These are phyloP conservation scores for Ilyonectria sp. DNA, from an alignment of 2,329 filamentous ascomycete species.

Conservation along the genomic window DNA sequence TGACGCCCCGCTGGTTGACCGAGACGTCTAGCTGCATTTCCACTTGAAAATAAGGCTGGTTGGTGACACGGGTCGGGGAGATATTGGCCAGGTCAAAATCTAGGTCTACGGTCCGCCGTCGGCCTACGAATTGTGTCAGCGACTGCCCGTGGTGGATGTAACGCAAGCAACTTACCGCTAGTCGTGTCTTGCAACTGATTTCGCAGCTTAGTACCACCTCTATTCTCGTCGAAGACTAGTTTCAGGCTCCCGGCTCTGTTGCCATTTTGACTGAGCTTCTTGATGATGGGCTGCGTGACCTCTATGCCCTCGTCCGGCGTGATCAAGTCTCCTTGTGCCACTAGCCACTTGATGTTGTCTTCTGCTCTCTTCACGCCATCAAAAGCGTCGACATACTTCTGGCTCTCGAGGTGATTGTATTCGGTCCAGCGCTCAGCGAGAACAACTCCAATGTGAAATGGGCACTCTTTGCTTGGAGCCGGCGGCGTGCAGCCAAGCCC, in stretches of 20 bases:
- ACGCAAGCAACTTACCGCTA: constrained; percentile 6
- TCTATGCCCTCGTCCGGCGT: constrained; percentile 15
- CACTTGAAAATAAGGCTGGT: constrained; percentile 9
- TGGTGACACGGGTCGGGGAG: background rate
- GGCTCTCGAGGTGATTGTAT: constrained; percentile 14
- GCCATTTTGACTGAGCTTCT: constrained; percentile 17
- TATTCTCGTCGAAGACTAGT: constrained; percentile 19
- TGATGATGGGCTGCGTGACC: constrained; percentile 10
- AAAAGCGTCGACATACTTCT: constrained; percentile 22
- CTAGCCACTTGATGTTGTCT: constrained; percentile 36
- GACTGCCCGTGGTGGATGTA: background rate
- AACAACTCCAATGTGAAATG: constrained; percentile 28
- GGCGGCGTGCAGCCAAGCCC: constrained; percentile 17
- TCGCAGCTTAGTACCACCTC: constrained; percentile 4
- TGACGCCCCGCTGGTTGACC: constrained; percentile 13
- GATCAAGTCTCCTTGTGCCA: constrained; percentile 31
- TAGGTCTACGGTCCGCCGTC: constrained; percentile 8
- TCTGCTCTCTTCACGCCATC: constrained; percentile 11
- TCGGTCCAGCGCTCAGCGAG: constrained; percentile 19
- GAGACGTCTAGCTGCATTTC: constrained; percentile 30
- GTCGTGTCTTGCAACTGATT: background rate
- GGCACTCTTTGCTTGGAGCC: constrained; percentile 5
- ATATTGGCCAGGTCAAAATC: constrained; percentile 4
- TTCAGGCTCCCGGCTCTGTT: constrained; percentile 15
- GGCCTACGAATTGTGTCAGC: constrained; percentile 11